phyloP scores from a whole-genome alignment of 2,329 filamentous ascomycete genomes.

The Tolypocladium tropicale region DNA sequence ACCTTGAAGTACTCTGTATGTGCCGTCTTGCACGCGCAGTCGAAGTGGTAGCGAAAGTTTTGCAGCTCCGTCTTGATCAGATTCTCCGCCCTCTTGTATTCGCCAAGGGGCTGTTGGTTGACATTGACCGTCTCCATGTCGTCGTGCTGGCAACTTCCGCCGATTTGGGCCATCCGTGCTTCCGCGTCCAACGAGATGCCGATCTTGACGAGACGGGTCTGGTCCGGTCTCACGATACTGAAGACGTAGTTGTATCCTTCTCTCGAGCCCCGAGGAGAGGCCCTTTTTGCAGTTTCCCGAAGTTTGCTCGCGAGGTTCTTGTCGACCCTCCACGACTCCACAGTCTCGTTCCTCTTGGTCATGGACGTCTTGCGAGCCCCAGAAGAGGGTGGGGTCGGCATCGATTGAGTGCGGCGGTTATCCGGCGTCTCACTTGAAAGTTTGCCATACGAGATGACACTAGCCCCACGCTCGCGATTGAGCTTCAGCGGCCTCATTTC shows the following conservation, averaged over 20 bases:
- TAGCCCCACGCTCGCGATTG: neutral
- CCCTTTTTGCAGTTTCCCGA: neutral
- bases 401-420: neutral
- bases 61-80: neutral
- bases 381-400: neutral
- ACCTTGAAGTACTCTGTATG: neutral
- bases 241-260: neutral
- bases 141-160: neutral
- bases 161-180: neutral
- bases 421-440: neutral
- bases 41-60: neutral
- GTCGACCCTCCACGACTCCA: neutral
- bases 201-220: neutral
- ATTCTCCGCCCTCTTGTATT: neutral
- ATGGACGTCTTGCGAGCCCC: neutral
- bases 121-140: neutral
- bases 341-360: neutral
- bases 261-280: no score
- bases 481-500: neutral
- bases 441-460: neutral
- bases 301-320: neutral
- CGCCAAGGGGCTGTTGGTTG: neutral
- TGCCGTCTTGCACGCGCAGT: neutral
- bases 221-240: neutral
- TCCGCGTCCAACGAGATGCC: neutral